phyloP scores from a whole-genome alignment of 2,329 filamentous ascomycete species.

The Parasarocladium wereldwijsianum region DNA sequence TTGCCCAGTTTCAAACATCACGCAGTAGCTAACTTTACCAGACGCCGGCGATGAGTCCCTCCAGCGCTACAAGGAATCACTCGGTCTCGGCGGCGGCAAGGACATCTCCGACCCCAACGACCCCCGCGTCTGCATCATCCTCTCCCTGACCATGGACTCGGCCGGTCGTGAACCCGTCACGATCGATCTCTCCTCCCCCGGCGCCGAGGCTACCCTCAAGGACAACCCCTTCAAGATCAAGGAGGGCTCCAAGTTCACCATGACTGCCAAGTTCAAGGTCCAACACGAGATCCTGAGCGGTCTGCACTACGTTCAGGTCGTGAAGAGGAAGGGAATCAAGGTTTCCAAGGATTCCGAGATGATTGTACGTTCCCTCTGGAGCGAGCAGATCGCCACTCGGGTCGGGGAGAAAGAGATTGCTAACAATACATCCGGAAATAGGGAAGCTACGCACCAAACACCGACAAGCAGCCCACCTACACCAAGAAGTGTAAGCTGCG shows the following conservation, averaged over 20 bases:
- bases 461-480: conserved; percentile 71
- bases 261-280: conserved; percentile 88
- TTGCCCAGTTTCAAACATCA: too few relatives aligned
- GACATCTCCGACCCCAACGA: conserved; percentile 66
- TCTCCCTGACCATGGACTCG: conserved; percentile 76
- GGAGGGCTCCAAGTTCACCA: conserved; percentile 84
- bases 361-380: conserved; percentile 52
- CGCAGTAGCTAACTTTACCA: conserved; percentile 13
- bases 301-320: conserved; percentile 87
- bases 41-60: conserved; percentile 77
- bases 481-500: conserved; percentile 72
- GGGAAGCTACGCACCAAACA: conserved; percentile 91
- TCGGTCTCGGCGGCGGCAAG: conserved; percentile 66
- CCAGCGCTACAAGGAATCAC: conserved; percentile 92
- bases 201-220: conserved; percentile 65
- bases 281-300: conserved; percentile 94
- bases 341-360: conserved; percentile 95
- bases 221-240: conserved; percentile 95
- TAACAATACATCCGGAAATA: conserved; percentile 25
- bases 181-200: conserved; percentile 68
- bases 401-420: background rate
- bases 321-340: conserved; percentile 76
- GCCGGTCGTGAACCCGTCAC: conserved; percentile 71
- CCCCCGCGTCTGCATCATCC: conserved; percentile 82
- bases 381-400: background rate